Evolutionary conservation across 2,329 filamentous ascomycete species (phyloP).

Genomic region (Rhinocladiella similis): DNA sequence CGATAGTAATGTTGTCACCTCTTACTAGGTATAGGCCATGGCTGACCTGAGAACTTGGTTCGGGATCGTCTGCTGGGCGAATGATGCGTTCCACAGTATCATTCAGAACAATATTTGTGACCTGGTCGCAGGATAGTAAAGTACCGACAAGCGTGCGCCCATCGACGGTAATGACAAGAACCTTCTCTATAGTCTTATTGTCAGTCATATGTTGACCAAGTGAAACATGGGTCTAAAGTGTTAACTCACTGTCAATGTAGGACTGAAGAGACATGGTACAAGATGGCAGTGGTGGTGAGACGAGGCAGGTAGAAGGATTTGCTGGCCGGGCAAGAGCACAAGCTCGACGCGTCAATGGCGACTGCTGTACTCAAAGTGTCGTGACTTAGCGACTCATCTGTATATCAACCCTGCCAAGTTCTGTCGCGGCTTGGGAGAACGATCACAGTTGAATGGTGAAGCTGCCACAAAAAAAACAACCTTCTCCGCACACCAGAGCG

Average conservation of each 20-base stretch:
- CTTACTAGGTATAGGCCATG: constrained; percentile 89
- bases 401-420: not conserved
- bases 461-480: not conserved
- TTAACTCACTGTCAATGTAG: constrained; percentile 54
- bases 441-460: not conserved
- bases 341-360: constrained; percentile 4
- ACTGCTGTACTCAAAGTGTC: constrained; percentile 1
- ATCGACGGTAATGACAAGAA: constrained; percentile 88
- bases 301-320: not conserved
- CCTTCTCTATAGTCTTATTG: constrained; percentile 67
- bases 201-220: constrained; percentile 11
- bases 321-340: not conserved
- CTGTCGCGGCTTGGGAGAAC: not conserved
- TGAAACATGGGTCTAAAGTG: not conserved
- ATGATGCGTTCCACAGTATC: constrained; percentile 88
- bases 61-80: constrained; percentile 76
- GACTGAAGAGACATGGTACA: constrained; percentile 52
- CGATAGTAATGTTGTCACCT: constrained; percentile 90
- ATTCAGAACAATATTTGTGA: constrained; percentile 86
- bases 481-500: not conserved
- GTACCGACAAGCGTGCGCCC: constrained; percentile 82
- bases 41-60: constrained; percentile 75
- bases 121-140: constrained; percentile 82
- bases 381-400: not conserved
- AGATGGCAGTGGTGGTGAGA: constrained; percentile 13